These are phyloP conservation scores for Candida suzukii DNA, from an alignment of 805 yeast species.

Conservation along the genomic window DNA sequence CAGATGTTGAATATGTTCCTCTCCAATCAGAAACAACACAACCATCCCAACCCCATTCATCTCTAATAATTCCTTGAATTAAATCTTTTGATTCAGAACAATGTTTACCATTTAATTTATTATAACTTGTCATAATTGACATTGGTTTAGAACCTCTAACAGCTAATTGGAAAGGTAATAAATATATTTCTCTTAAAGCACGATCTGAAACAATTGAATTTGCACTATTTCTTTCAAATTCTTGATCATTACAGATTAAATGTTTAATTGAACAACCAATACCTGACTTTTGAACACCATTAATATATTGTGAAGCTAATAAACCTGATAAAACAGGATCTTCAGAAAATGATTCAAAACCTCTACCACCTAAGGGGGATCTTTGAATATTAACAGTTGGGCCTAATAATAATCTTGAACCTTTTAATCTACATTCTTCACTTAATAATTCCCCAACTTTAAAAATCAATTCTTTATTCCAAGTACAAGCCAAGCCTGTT, in stretches of 20 bases:
- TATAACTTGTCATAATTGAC: constrained; percentile 56
- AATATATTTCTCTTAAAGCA: constrained; percentile 59
- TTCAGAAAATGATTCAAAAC: no score
- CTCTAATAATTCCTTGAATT: constrained; percentile 37
- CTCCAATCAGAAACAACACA: constrained; percentile 58
- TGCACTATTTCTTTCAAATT: constrained; percentile 43
- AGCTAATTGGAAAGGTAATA: constrained; percentile 59
- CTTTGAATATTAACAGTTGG: constrained; percentile 34
- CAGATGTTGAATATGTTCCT: constrained; percentile 44
- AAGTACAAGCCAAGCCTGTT: constrained; percentile 52
- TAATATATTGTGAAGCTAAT: constrained; percentile 27
- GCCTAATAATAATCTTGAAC: constrained; percentile 32
- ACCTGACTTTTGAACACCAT: constrained; percentile 31
- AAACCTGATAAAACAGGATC: constrained; percentile 30
- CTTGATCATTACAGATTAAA: constrained; percentile 50
- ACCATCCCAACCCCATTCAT: no score
- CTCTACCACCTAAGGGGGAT: no score
- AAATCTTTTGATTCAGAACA: constrained; percentile 39
- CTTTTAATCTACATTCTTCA: constrained; percentile 34
- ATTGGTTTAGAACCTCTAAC: constrained; percentile 44
- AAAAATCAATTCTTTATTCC: constrained; percentile 39
- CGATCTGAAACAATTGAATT: constrained; percentile 47
- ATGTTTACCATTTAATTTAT: constrained; percentile 56
- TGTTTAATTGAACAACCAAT: constrained; percentile 37
- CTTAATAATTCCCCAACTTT: constrained; percentile 44